Evolutionary conservation across 2,329 filamentous ascomycete genomes (phyloP).

Genomic region (Colletotrichum tofieldiae): DNA sequence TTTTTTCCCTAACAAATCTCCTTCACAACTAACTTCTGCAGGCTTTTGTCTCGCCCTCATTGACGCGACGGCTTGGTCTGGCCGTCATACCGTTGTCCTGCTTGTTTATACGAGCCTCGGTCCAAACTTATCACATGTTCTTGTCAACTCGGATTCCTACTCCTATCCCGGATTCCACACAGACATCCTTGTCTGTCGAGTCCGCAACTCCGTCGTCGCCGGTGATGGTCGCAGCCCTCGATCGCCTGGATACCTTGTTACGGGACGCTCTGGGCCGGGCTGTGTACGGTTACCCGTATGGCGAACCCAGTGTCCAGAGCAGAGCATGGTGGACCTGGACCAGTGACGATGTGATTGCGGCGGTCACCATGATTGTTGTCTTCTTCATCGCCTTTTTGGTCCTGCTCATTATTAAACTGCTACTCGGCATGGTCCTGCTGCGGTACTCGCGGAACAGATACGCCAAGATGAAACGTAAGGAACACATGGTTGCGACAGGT

Average conservation of each 20-base stretch:
- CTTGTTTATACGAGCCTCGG: slow-evolving; percentile 92
- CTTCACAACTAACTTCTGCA: slow-evolving; percentile 50
- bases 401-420: slow-evolving; percentile 85
- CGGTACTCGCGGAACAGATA: slow-evolving; percentile 86
- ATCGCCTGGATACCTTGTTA: slow-evolving; percentile 84
- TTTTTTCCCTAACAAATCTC: slow-evolving; percentile 3
- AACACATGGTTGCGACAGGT: slow-evolving; percentile 65
- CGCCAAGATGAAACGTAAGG: slow-evolving; percentile 81
- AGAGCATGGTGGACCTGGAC: slow-evolving; percentile 70
- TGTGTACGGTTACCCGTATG: slow-evolving; percentile 74
- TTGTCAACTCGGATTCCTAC: slow-evolving; percentile 88
- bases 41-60: slow-evolving; percentile 91
- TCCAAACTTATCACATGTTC: slow-evolving; percentile 99
- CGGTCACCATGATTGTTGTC: slow-evolving; percentile 86
- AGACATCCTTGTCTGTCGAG: slow-evolving; percentile 77
- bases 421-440: slow-evolving; percentile 90
- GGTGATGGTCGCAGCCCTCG: slow-evolving; percentile 82
- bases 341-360: slow-evolving; percentile 81
- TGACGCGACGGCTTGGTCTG: slow-evolving; percentile 90
- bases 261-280: slow-evolving; percentile 83
- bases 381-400: slow-evolving; percentile 89
- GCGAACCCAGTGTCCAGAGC: slow-evolving; percentile 52
- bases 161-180: slow-evolving; percentile 76
- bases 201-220: slow-evolving; percentile 77
- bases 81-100: slow-evolving; percentile 94